Conservation (phyloP, 1,284 basidiomycete species). For the Trichosporon sp. region DNA sequence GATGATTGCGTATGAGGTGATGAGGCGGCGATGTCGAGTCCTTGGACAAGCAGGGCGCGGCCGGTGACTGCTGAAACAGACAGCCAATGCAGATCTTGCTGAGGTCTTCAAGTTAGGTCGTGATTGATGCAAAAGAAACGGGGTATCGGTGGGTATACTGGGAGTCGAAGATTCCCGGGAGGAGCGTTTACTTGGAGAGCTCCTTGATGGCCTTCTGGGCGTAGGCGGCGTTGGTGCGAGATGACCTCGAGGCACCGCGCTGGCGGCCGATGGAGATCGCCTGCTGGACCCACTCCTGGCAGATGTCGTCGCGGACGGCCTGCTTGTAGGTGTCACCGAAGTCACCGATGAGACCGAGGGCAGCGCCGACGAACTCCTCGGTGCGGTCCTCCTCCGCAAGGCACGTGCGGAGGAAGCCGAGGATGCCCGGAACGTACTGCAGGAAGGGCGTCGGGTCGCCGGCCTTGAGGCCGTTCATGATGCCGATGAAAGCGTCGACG, state of each 20-base stretch:
- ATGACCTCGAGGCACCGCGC: constrained; percentile 51
- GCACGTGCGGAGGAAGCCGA: constrained; percentile 76
- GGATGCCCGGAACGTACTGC: constrained; percentile 68
- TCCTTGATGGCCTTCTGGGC: constrained; percentile 52
- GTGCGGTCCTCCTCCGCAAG: constrained; percentile 72
- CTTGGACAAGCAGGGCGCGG: constrained; percentile 49
- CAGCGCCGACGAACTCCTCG: constrained; percentile 70
- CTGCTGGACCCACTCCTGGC: constrained; percentile 73
- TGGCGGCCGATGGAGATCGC: constrained; percentile 63
- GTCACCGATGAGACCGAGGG: constrained; percentile 85
- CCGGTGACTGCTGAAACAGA: constrained; percentile 20
- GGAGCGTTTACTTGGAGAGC: constrained; percentile 26
- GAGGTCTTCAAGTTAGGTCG: constrained; percentile 13
- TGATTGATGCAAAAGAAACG: constrained; percentile 14
- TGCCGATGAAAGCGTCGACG: constrained; percentile 92
- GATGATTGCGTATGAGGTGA: constrained; percentile 16
- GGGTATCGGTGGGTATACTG: constrained; percentile 13
- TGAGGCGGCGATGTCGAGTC: constrained; percentile 38
- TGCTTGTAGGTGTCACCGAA: constrained; percentile 78
- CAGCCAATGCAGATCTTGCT: constrained; percentile 3
- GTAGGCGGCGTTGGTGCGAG: constrained; percentile 56
- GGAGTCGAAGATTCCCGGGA: not conserved
- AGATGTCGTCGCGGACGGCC: constrained; percentile 72
- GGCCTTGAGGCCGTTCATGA: constrained; percentile 83
- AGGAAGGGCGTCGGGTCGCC: constrained; percentile 62